Percentiles rank a stretch among this genome's conserved stretches.
Conservation (phyloP, 495 filamentous ascomycete genomes). For the Penicillium ochrochloron region DNA sequence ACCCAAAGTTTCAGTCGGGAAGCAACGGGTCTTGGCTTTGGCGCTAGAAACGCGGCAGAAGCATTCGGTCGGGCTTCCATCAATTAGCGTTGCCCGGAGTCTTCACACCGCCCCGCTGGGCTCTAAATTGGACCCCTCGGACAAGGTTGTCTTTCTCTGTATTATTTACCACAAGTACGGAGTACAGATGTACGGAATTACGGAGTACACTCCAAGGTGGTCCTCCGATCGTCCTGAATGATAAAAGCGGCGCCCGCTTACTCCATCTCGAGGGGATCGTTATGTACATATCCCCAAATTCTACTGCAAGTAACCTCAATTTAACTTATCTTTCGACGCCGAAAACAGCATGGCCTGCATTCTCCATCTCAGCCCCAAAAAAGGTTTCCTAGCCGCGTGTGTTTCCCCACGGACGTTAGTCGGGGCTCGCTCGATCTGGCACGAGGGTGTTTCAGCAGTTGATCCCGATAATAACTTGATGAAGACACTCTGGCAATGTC, state of each 20-base stretch:
- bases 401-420: slow-evolving; percentile 16
- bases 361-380: background rate
- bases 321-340: background rate
- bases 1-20: slow-evolving; percentile 29
- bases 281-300: background rate
- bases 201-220: background rate
- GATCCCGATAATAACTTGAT: background rate
- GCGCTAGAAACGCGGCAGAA: slow-evolving; percentile 46
- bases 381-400: slow-evolving; percentile 6
- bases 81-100: slow-evolving; percentile 28
- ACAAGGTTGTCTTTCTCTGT: slow-evolving; percentile 1
- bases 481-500: slow-evolving; percentile 7
- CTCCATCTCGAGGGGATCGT: background rate
- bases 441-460: slow-evolving; percentile 8
- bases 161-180: background rate
- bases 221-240: background rate
- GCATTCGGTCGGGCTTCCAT: slow-evolving; percentile 28
- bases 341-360: background rate
- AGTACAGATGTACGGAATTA: background rate
- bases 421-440: slow-evolving; percentile 13
- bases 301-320: background rate
- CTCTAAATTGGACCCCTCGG: slow-evolving; percentile 17
- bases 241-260: background rate
- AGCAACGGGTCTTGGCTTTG: slow-evolving; percentile 38
- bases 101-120: slow-evolving; percentile 26